A percentile compares a stretch with the other conserved stretches of the same genome.
Evolutionary conservation across 768 basidiomycete species (phyloP).

Genomic region (Mycena indigotica): DNA sequence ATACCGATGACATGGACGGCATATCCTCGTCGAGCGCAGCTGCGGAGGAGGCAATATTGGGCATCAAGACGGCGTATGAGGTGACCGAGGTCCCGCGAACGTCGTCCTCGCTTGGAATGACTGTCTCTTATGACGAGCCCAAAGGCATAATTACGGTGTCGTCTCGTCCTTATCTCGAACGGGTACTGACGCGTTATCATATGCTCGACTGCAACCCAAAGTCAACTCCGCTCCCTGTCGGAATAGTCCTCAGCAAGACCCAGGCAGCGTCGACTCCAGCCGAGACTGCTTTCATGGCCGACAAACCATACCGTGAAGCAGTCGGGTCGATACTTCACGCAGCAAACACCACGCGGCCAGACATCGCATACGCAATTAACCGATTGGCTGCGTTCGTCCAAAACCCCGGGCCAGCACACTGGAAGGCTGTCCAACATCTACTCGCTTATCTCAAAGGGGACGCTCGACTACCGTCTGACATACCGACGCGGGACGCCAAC

Average conservation of each 20-base stretch:
- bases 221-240: conserved; percentile 29
- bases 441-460: conserved; percentile 40
- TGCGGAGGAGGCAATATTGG: conserved; percentile 7
- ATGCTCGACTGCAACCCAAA: conserved; percentile 27
- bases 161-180: conserved; percentile 18
- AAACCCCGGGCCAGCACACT: conserved; percentile 35
- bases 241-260: conserved; percentile 16
- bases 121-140: conserved; percentile 13
- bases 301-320: conserved; percentile 29
- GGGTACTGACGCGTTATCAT: conserved; percentile 23
- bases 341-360: conserved; percentile 29
- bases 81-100: conserved; percentile 25
- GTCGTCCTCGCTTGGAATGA: conserved; percentile 24
- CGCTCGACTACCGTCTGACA: conserved; percentile 26
- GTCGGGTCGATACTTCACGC: conserved; percentile 29
- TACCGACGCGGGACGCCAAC: conserved; percentile 11
- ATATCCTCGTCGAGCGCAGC: conserved; percentile 4
- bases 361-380: conserved; percentile 28
- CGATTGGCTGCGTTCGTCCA: conserved; percentile 24
- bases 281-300: conserved; percentile 26
- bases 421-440: conserved; percentile 39
- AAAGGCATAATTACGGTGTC: conserved; percentile 24
- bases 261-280: conserved; percentile 10
- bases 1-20: conserved; percentile 12
- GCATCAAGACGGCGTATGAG: conserved; percentile 20